These are phyloP conservation scores for Gloeophyllum trabeum DNA, from an alignment of 768 basidiomycete species.

Conservation along the genomic window DNA sequence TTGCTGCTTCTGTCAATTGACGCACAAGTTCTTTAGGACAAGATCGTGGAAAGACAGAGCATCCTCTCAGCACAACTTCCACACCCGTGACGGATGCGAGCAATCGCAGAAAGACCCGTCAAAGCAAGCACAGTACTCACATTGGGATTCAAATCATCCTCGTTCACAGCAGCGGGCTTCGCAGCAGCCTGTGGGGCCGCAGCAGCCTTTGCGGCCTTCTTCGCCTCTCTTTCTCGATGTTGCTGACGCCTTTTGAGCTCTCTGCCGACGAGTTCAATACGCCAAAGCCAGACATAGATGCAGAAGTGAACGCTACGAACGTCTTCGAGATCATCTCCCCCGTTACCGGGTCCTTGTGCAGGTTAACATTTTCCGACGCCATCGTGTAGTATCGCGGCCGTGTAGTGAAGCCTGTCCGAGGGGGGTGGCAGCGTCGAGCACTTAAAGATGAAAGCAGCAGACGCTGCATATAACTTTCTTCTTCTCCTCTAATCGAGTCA, in stretches of 20 bases:
- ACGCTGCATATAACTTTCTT: constrained; percentile 16
- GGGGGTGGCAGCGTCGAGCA: not conserved
- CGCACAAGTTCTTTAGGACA: too few species aligned
- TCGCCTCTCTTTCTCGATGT: constrained; percentile 59
- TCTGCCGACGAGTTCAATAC: constrained; percentile 29
- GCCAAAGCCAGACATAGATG: constrained; percentile 14
- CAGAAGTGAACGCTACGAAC: constrained; percentile 32
- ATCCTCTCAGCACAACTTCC: not conserved
- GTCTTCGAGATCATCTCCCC: constrained; percentile 97
- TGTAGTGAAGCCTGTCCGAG: not conserved
- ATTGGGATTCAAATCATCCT: constrained; percentile 85
- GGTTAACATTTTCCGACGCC: constrained; percentile 24
- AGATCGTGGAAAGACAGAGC: too few species aligned
- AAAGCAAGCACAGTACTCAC: constrained; percentile 35
- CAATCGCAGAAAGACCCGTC: not conserved
- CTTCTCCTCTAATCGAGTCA: not conserved
- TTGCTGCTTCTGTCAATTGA: too few species aligned
- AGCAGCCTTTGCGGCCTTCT: constrained; percentile 67
- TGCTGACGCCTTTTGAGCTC: constrained; percentile 93
- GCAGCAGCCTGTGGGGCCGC: constrained; percentile 33
- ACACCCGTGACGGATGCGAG: not conserved
- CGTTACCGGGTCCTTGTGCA: constrained; percentile 74
- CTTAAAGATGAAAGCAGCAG: constrained; percentile 11
- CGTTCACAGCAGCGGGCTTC: constrained; percentile 33
- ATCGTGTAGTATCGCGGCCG: constrained; percentile 16